Evolutionary conservation across 2,329 filamentous ascomycete genomes (phyloP).

Genomic region (Xylaria sp.): DNA sequence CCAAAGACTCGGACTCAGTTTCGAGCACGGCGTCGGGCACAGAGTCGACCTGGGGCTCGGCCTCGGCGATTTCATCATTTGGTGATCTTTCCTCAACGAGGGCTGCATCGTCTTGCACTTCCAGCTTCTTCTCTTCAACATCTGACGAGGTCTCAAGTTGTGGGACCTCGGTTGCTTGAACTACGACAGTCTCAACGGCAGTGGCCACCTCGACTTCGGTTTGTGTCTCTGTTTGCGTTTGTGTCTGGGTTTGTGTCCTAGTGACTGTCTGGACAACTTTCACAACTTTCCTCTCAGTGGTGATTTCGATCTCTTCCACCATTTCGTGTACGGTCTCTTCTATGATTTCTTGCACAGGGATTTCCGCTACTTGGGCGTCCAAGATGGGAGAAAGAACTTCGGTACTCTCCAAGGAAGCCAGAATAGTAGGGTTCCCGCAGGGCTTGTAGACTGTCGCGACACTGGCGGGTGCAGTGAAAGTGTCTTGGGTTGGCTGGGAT

Average conservation of each 20-base stretch:
- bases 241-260: slow-evolving; percentile 45
- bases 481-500: slow-evolving; percentile 12
- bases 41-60: too few relatives aligned
- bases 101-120: slow-evolving; percentile 4
- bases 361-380: not conserved
- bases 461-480: slow-evolving; percentile 7
- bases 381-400: not conserved
- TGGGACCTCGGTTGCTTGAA: slow-evolving; percentile 29
- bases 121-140: not conserved
- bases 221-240: slow-evolving; percentile 46
- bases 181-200: slow-evolving; percentile 46
- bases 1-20: not conserved
- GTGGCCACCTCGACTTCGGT: slow-evolving; percentile 47
- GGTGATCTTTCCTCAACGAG: not conserved
- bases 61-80: not conserved
- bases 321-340: slow-evolving; percentile 20
- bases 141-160: not conserved
- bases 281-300: slow-evolving; percentile 38
- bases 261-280: slow-evolving; percentile 41
- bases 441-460: slow-evolving; percentile 41
- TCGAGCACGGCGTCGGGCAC: not conserved
- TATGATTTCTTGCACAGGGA: not conserved
- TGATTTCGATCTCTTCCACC: slow-evolving; percentile 35
- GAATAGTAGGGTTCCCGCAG: slow-evolving; percentile 30
- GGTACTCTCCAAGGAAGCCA: not conserved